phyloP scores from a whole-genome alignment of 2,329 filamentous ascomycete genomes.

The Fusarium odoratissimum region DNA sequence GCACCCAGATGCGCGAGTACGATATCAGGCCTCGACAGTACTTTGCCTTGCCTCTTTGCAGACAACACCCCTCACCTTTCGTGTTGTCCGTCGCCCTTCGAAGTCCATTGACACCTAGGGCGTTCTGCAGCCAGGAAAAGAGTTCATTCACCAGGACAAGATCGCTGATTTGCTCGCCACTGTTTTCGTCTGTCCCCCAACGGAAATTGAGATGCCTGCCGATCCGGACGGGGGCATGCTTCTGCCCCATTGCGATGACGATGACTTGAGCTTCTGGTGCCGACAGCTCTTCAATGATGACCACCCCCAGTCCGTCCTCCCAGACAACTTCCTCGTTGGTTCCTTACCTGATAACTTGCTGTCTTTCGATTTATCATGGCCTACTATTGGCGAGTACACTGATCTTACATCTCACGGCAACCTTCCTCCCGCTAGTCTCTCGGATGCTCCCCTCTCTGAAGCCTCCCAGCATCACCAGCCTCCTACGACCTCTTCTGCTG shows the following conservation, averaged over 20 bases:
- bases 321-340: rapidly evolving
- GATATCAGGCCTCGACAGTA: too few relatives aligned
- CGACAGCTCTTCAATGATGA: background rate
- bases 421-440: rapidly evolving
- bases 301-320: rapidly evolving
- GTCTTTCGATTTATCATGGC: rapidly evolving
- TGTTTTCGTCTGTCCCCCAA: rapidly evolving
- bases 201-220: rapidly evolving
- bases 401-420: background rate
- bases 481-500: rapidly evolving
- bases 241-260: rapidly evolving
- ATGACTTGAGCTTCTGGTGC: background rate
- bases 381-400: background rate
- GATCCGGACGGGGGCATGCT: rapidly evolving
- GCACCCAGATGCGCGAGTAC: too few relatives aligned
- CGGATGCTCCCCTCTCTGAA: rapidly evolving
- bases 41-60: too few relatives aligned
- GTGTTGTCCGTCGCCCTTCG: too few relatives aligned
- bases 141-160: rapidly evolving
- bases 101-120: too few relatives aligned
- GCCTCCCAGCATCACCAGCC: background rate
- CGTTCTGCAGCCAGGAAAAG: too few relatives aligned
- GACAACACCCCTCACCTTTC: too few relatives aligned
- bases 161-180: rapidly evolving
- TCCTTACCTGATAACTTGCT: rapidly evolving